Base-by-base conservation (phyloP, 2,329 filamentous ascomycete genomes). In the Colletotrichum nymphaeae region DNA sequence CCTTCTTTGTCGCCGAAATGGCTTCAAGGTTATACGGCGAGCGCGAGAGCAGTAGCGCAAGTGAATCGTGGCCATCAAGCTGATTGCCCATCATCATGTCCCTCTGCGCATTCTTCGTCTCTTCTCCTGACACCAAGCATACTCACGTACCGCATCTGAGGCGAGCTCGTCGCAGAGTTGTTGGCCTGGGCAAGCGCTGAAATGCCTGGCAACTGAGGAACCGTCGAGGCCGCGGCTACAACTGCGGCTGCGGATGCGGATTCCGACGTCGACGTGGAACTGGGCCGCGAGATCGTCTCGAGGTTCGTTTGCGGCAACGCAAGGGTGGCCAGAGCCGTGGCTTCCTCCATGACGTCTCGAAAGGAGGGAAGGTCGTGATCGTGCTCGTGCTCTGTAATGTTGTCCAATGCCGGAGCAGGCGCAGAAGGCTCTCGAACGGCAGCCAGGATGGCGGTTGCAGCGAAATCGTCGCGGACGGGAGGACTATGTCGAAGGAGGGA, bases 261-360 rank as follows among this genome's bases (percentile, higher is more conserved):
- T 52, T 63, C 60, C 26, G 60, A 63, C 5, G 86, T 86, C 4
- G 88, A 87, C 3, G 85, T 85, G 37, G 88, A 88, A 76, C 83
- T 85, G 26, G 86, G 86, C 76, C 85, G 83, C 35, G 88, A 88
- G 72, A 88, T 85, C 22, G 85, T 82, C 74, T 90, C 74, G 35
- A 73, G 66, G 59, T 42, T 69, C 11, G 81, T 79, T 46, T 83
- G 81, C 49, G 81, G 75, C 69, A 60, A 63, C 60, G 67, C 46
- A n/a, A 72, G 58, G 65, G 49, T 58, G 52, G 69, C 59, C 26
- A 72, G 69, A 32, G 69, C 69, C 32, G 69, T 63, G 52, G 81
- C 83, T 76, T 88, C 87, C 77, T 88, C 87, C 85, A 88, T 88
- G 77, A 80, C 79, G 62, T 76, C 37, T 72, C 67, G 71, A 46